These are phyloP conservation scores for Yamadazyma mexicana DNA, from an alignment of 1,139 yeast species.

Conservation along the genomic window DNA sequence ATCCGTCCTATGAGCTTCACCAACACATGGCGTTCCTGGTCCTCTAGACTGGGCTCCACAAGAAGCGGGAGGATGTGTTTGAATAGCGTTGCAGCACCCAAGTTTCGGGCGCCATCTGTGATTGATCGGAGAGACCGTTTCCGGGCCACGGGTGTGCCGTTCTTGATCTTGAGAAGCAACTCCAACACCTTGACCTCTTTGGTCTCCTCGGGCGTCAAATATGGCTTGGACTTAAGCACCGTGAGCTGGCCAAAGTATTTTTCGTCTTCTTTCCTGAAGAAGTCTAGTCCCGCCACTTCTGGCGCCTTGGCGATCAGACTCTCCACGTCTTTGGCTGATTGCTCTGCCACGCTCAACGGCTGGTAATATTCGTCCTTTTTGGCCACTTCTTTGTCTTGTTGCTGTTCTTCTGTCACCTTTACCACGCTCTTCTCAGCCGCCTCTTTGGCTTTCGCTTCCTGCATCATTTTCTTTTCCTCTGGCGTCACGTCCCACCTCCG, in stretches of 20 bases:
- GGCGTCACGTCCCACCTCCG: slow-evolving; percentile 40
- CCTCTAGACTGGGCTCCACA: slow-evolving; percentile 71
- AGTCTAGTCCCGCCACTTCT: slow-evolving; percentile 57
- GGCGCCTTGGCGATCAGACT: slow-evolving; percentile 29
- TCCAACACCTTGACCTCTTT: slow-evolving; percentile 64
- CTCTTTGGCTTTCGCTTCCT: neutral
- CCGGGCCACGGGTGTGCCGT: slow-evolving; percentile 69
- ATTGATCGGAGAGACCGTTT: slow-evolving; percentile 71
- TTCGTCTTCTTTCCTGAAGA: slow-evolving; percentile 70
- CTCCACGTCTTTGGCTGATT: slow-evolving; percentile 14
- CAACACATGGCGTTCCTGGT: slow-evolving; percentile 79
- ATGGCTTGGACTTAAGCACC: slow-evolving; percentile 28
- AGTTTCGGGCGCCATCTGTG: slow-evolving; percentile 60
- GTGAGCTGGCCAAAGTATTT: slow-evolving; percentile 69
- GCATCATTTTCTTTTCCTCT: slow-evolving; percentile 20
- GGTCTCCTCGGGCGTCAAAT: slow-evolving; percentile 49
- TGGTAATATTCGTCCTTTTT: neutral
- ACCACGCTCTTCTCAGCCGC: neutral
- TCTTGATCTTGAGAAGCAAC: slow-evolving; percentile 68
- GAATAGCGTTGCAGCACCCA: slow-evolving; percentile 73
- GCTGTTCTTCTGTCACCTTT: neutral
- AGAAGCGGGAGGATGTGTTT: slow-evolving; percentile 71
- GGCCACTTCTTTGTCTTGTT: neutral
- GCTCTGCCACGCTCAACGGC: slow-evolving; percentile 13
- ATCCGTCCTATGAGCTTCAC: slow-evolving; percentile 76